Conservation (phyloP, 495 filamentous ascomycete species). For the Penicillium argentinense region DNA sequence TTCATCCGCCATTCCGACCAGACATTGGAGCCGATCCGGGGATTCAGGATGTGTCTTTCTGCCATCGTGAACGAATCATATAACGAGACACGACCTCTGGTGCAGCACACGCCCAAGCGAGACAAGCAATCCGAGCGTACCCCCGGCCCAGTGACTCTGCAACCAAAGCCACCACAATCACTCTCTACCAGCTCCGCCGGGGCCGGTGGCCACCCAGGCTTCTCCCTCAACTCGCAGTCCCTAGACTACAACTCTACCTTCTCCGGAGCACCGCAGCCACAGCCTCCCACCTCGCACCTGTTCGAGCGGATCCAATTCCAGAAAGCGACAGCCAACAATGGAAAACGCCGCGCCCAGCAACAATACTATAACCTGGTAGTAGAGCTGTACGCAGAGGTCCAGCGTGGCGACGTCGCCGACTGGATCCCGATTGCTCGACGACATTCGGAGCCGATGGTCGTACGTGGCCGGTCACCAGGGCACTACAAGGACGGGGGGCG, state of each 20-base stretch:
- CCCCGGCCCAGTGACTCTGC: slow-evolving; percentile 69
- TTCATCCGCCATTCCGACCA: slow-evolving; percentile 43
- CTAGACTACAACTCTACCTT: slow-evolving; percentile 44
- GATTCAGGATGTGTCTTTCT: slow-evolving; percentile 84
- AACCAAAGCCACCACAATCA: slow-evolving; percentile 61
- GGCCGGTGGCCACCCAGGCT: slow-evolving; percentile 27
- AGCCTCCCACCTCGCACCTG: slow-evolving; percentile 52
- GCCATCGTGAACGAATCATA: slow-evolving; percentile 76
- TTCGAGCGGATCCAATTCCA: slow-evolving; percentile 98
- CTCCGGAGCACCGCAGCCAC: slow-evolving; percentile 30
- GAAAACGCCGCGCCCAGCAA: slow-evolving; percentile 85
- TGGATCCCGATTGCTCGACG: slow-evolving; percentile 79
- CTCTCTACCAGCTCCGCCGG: slow-evolving; percentile 28
- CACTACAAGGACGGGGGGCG: slow-evolving; percentile 90
- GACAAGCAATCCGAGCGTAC: slow-evolving; percentile 86
- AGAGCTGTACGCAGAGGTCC: slow-evolving; percentile 80
- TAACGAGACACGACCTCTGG: slow-evolving; percentile 78
- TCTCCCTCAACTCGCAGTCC: slow-evolving; percentile 33
- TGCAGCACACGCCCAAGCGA: slow-evolving; percentile 93
- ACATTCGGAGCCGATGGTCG: slow-evolving; percentile 85
- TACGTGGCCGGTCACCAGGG: slow-evolving; percentile 87
- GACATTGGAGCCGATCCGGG: slow-evolving; percentile 55
- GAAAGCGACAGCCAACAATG: slow-evolving; percentile 93
- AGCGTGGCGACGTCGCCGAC: slow-evolving; percentile 35
- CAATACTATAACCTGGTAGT: slow-evolving; percentile 93